phyloP scores from a whole-genome alignment of 495 filamentous ascomycete species.

The Baudoinia panamericana region DNA sequence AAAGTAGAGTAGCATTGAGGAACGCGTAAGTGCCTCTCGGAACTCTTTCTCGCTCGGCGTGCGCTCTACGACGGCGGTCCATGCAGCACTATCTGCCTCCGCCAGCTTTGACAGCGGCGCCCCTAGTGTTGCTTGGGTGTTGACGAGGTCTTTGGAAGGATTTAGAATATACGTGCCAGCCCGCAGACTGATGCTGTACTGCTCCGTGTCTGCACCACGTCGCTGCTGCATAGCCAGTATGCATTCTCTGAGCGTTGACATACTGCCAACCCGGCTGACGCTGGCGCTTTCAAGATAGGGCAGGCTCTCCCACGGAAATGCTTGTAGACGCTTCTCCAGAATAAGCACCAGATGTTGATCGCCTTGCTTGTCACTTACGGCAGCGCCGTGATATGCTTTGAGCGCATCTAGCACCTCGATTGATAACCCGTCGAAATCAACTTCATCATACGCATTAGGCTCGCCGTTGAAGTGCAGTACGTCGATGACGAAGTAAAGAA shows the following conservation, averaged over 20 bases:
- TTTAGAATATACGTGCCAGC: slow-evolving; percentile 80
- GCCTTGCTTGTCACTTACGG: slow-evolving; percentile 26
- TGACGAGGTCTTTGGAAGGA: slow-evolving; percentile 63
- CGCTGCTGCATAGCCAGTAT: slow-evolving; percentile 34
- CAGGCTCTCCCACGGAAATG: slow-evolving; percentile 91
- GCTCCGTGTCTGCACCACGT: slow-evolving; percentile 22
- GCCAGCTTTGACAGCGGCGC: slow-evolving; percentile 41
- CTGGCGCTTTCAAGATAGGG: slow-evolving; percentile 70
- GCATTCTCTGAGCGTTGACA: slow-evolving; percentile 62
- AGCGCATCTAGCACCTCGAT: slow-evolving; percentile 74
- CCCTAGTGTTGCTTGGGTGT: slow-evolving; percentile 66
- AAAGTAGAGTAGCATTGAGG: slow-evolving; percentile 75
- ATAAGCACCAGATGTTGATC: slow-evolving; percentile 71
- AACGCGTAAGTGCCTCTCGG: slow-evolving; percentile 42
- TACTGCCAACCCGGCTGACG: slow-evolving; percentile 70
- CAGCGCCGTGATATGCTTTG: slow-evolving; percentile 56
- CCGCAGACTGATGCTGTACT: slow-evolving; percentile 42
- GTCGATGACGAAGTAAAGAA: slow-evolving; percentile 92
- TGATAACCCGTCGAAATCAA: slow-evolving; percentile 76
- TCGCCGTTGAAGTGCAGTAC: slow-evolving; percentile 95
- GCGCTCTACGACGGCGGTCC: slow-evolving; percentile 49
- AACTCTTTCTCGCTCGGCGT: slow-evolving; percentile 69
- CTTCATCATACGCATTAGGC: slow-evolving; percentile 91
- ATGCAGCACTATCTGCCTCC: slow-evolving; percentile 28
- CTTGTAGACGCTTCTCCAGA: slow-evolving; percentile 79